These are phyloP conservation scores for Teunomyces gatunensis DNA, from an alignment of 805 yeast species.

Conservation along the genomic window DNA sequence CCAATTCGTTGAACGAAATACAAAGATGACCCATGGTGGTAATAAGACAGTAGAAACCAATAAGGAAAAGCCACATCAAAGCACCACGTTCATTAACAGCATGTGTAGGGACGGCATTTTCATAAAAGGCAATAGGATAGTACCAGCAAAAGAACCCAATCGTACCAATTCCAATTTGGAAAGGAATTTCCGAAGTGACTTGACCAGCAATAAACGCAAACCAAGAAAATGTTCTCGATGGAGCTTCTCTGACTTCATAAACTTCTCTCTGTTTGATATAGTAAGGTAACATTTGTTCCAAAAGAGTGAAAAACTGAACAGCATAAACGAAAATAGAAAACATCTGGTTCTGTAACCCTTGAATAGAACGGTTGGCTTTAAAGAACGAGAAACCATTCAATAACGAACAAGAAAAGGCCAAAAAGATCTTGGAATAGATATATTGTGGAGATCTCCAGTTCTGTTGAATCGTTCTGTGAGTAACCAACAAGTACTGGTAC, in stretches of 20 bases:
- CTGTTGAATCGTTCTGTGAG: constrained; percentile 9
- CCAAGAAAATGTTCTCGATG: constrained; percentile 46
- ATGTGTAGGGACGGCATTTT: constrained; percentile 8
- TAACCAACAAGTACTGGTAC: constrained; percentile 19
- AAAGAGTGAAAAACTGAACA: constrained; percentile 38
- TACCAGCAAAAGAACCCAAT: constrained; percentile 47
- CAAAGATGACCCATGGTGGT: constrained; percentile 30
- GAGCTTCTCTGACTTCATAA: constrained; percentile 47
- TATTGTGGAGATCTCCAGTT: constrained; percentile 61
- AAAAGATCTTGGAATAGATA: constrained; percentile 55
- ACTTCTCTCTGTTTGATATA: constrained; percentile 44
- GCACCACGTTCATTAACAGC: constrained; percentile 9
- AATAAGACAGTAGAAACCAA: constrained; percentile 24
- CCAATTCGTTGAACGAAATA: constrained; percentile 27
- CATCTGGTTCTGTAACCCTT: constrained; percentile 65
- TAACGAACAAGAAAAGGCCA: constrained; percentile 51
- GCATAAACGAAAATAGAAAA: constrained; percentile 47
- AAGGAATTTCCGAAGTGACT: constrained; percentile 45
- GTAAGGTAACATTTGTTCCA: constrained; percentile 42
- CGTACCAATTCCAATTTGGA: constrained; percentile 46
- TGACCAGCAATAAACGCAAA: constrained; percentile 39
- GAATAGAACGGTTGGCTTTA: constrained; percentile 58
- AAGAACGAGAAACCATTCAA: constrained; percentile 72
- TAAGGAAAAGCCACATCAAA: constrained; percentile 14
- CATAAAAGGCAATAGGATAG: constrained; percentile 49